A percentile compares a stretch with the other conserved stretches of the same genome.
phyloP scores from a whole-genome alignment of 805 yeast species.

The Candida namnaoensis region DNA sequence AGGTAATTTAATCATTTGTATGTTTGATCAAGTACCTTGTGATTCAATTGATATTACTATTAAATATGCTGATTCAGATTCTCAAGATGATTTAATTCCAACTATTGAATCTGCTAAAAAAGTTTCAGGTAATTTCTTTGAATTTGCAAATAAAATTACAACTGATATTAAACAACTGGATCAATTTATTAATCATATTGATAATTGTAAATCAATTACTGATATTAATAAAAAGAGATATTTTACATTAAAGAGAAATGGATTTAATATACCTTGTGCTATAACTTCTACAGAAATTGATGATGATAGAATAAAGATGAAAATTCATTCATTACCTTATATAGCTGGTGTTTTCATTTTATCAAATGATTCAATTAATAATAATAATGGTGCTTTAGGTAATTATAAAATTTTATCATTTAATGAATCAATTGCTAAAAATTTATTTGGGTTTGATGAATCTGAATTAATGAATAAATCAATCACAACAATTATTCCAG shows the following conservation, averaged over 20 bases:
- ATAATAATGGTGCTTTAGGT: background rate
- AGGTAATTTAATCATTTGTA: slow-evolving; percentile 65
- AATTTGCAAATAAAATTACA: slow-evolving; percentile 4
- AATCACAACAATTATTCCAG: slow-evolving; percentile 54
- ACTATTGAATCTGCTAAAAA: slow-evolving; percentile 12
- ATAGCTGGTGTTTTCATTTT: slow-evolving; percentile 81
- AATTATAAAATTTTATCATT: slow-evolving; percentile 53
- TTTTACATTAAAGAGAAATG: slow-evolving; percentile 44
- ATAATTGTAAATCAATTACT: slow-evolving; percentile 22
- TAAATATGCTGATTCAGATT: slow-evolving; percentile 10
- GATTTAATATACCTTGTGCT: slow-evolving; percentile 62
- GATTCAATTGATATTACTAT: slow-evolving; percentile 53
- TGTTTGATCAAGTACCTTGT: slow-evolving; percentile 79
- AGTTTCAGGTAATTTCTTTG: slow-evolving; percentile 14
- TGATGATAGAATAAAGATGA: slow-evolving; percentile 34
- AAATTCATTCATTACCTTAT: slow-evolving; percentile 72
- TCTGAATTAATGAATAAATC: slow-evolving; percentile 32
- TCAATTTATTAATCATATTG: slow-evolving; percentile 21
- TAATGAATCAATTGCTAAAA: slow-evolving; percentile 70
- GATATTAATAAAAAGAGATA: slow-evolving; percentile 51
- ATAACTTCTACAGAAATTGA: slow-evolving; percentile 53
- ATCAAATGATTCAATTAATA: slow-evolving; percentile 28
- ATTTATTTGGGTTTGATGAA: slow-evolving; percentile 64
- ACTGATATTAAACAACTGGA: slow-evolving; percentile 7
- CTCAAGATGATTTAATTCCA: background rate